phyloP scores from a whole-genome alignment of 768 basidiomycete genomes.

The Leccinum aurantiacum region DNA sequence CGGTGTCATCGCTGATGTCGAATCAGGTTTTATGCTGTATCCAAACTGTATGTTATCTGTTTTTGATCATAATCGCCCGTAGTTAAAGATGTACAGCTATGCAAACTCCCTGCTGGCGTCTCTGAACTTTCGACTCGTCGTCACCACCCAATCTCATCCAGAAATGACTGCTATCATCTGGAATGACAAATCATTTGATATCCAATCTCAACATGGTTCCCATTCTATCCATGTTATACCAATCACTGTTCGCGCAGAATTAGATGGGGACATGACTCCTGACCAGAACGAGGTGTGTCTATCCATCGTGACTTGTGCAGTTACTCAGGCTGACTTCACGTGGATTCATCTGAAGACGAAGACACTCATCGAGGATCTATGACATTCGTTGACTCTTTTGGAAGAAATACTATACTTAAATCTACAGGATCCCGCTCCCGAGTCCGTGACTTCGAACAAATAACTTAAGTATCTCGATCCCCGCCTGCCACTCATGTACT shows the following conservation, averaged over 20 bases:
- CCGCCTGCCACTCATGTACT: no score
- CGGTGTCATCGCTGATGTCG: background rate
- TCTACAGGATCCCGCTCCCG: background rate
- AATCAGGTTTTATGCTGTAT: background rate
- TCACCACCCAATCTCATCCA: background rate
- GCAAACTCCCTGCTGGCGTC: background rate
- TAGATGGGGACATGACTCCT: background rate
- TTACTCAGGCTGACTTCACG: background rate
- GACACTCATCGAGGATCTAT: background rate
- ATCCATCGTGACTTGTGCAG: background rate
- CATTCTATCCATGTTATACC: background rate
- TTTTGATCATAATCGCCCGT: background rate
- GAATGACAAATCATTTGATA: background rate
- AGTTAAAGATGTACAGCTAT: background rate
- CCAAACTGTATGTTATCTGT: background rate
- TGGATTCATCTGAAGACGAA: background rate
- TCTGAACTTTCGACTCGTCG: background rate
- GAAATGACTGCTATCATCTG: background rate
- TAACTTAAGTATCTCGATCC: no score
- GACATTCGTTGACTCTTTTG: background rate
- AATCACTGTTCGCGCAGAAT: background rate
- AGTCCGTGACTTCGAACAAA: no score
- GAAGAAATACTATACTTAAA: background rate
- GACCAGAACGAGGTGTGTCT: background rate
- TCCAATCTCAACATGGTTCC: background rate